Percentiles rank a stretch among this genome's conserved stretches.
Evolutionary conservation across 768 basidiomycete species (phyloP).

Genomic region (Leucosporidium scottii): DNA sequence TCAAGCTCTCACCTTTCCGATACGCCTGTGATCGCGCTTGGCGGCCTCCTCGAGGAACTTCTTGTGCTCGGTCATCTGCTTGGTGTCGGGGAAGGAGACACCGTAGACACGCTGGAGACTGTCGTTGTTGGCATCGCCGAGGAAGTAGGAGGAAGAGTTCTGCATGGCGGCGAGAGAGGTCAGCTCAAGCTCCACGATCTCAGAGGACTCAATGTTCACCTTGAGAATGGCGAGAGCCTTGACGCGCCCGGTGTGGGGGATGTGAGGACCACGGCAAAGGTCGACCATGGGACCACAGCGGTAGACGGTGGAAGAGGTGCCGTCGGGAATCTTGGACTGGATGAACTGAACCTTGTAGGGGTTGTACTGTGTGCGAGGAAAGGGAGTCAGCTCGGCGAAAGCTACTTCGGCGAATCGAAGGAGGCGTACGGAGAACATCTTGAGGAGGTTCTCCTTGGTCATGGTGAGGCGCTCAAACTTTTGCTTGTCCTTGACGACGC

Average conservation of each 20-base stretch:
- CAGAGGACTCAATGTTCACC: slow-evolving; percentile 45
- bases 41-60: slow-evolving; percentile 92
- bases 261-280: slow-evolving; percentile 92
- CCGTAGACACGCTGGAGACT: slow-evolving; percentile 94
- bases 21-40: slow-evolving; percentile 94
- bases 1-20: slow-evolving; percentile 59
- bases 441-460: slow-evolving; percentile 85
- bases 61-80: slow-evolving; percentile 90
- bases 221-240: slow-evolving; percentile 97
- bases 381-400: neutral
- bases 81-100: slow-evolving; percentile 97
- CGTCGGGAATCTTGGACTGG: slow-evolving; percentile 89
- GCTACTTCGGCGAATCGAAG: neutral
- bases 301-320: slow-evolving; percentile 93
- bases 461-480: slow-evolving; percentile 90
- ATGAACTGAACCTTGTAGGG: slow-evolving; percentile 97
- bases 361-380: slow-evolving; percentile 71
- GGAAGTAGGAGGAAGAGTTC: slow-evolving; percentile 98
- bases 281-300: slow-evolving; percentile 98
- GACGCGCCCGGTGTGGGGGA: slow-evolving; percentile 95
- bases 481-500: slow-evolving; percentile 90
- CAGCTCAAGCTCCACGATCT: neutral
- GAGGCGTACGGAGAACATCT: slow-evolving; percentile 80
- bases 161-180: slow-evolving; percentile 38
- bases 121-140: slow-evolving; percentile 86